Base-by-base conservation (phyloP, 352 stramenopile species). In the Phytopythium vexans region DNA sequence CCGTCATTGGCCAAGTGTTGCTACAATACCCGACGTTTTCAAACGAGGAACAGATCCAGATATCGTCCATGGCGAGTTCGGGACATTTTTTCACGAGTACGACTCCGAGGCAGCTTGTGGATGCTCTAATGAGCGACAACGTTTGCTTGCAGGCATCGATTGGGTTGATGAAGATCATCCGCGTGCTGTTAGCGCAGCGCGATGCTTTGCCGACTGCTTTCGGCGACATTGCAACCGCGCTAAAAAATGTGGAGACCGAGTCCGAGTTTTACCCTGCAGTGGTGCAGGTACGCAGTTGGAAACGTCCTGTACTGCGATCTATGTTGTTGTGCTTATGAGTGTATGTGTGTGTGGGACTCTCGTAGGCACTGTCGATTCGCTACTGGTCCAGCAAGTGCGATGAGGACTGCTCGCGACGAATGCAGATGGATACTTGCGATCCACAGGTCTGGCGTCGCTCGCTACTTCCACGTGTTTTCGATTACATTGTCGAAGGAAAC, bases 271-370 rank as follows among this genome's bases (percentile, higher is more conserved):
- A 74, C 37, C 47, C 56, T 7, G 56, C 65, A 6, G 45, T 85
- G 7, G 55, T 81, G 6, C 60, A 82, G 61, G 74, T 84, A 64
- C 56, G 54, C n/a, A n/a, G n/a, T n/a, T n/a, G n/a, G n/a, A n/a
- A n/a, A n/a, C n/a, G n/a, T n/a, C n/a, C n/a, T n/a, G n/a, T n/a
- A 16, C 32, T 15, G 36, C 14, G 2, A 6, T 33, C 40, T 15
- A 14, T 50, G 12, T 33, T 38, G 36, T 49, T 11, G 14, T 12
- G 10, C 16, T 10, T 12, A 27, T 56, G 11, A 12, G 7, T 50
- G 4, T 53, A 33, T 51, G 45, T 21, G 27, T 41, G 27, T 44
- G 12, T 33, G n/a, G 34, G 41, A 8, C n/a, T 37, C 6, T 47
- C 3, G 3, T 56, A 85, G 74, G 57, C 63, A 34, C 58, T 85